A percentile compares a stretch with the other conserved stretches of the same genome.
Evolutionary conservation across 345 rosid genomes (phyloP).

Genomic region (Eucalyptus albens): DNA sequence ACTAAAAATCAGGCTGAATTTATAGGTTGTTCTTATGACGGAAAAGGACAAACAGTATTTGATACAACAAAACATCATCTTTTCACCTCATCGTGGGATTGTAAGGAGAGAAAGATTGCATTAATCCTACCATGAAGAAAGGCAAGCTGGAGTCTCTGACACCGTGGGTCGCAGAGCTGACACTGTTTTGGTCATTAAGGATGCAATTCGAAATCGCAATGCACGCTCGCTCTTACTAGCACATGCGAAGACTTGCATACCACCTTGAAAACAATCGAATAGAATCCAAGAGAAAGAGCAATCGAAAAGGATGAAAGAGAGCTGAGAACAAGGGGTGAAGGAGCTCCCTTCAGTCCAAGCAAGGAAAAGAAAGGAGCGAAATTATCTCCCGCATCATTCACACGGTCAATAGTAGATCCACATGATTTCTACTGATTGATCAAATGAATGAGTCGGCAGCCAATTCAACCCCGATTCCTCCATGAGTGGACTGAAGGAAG

Average conservation of each 20-base stretch:
- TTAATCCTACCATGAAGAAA: neutral
- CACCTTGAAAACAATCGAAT: neutral
- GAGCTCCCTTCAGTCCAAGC: slow-evolving; percentile 99
- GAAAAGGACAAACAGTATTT: neutral
- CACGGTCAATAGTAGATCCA: slow-evolving; percentile 43
- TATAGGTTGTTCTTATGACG: neutral
- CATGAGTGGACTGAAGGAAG: slow-evolving; percentile 87
- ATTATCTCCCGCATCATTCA: slow-evolving; percentile 99
- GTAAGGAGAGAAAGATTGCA: neutral
- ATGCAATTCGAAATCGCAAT: neutral
- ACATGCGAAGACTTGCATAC: neutral
- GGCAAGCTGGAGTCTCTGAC: neutral
- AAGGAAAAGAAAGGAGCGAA: slow-evolving; percentile 50
- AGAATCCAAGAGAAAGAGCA: neutral
- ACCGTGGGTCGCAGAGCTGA: neutral
- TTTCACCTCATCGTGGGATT: neutral
- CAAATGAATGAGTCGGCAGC: slow-evolving; percentile 99
- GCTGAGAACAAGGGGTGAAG: slow-evolving; percentile 13
- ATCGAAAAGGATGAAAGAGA: neutral
- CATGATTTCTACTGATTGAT: slow-evolving; percentile 23
- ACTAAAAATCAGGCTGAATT: neutral
- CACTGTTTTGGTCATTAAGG: neutral
- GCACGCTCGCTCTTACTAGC: neutral
- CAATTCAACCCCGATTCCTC: slow-evolving; percentile 46
- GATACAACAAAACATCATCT: neutral